Evolutionary conservation across 768 basidiomycete genomes (phyloP), one percentile per base, ranked within the genome.

Genomic region (Arthromyces matolae): DNA sequence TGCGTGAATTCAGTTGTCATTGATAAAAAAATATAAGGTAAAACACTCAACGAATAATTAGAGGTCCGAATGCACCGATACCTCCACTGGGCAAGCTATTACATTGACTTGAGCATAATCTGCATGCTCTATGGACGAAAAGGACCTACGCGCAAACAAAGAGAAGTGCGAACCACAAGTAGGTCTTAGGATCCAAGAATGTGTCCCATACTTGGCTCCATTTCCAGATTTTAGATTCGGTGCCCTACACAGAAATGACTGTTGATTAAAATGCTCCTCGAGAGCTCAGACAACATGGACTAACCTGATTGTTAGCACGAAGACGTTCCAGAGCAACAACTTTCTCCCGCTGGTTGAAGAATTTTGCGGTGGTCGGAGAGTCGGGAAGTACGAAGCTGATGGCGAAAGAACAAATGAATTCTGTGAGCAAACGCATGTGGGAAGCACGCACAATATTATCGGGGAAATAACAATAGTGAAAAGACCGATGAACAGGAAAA

Each of bases 141-240:
- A 34, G 13, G 31, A 47, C 61, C 22, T 40, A 70, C 69, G 71
- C 71, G 62, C 71, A 70, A 25, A 71, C 60, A 52, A 75, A 71
- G n/a, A 72, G 63, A 29, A 75, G 60, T 1, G 64, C 23, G 35
- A 70, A 71, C 67, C 69, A 75, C 5, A 70, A 59, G 51, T 73
- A 74, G 2, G 70, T 68, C 54, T 77, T 76, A 8, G 61, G 53
- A 51, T 77, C 74, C 6, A 61, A n/a, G 4, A 67, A 33, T 2
- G 66, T 57, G 27, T 73, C 70, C 57, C 52, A 57, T 10, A 71
- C 71, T 56, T 76, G 74, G 5, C 68, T 61, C 68, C 69, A 69
- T 56, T 75, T 76, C 71, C 71, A 75, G 4, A 66, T 61, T 52
- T 76, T 76, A 8, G 67, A 64, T 51, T 75, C 74, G 5, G 65